Percentiles rank a stretch among this genome's conserved stretches.
Evolutionary conservation across 2,329 filamentous ascomycete species (phyloP).

Genomic region (Diaporthe citri): DNA sequence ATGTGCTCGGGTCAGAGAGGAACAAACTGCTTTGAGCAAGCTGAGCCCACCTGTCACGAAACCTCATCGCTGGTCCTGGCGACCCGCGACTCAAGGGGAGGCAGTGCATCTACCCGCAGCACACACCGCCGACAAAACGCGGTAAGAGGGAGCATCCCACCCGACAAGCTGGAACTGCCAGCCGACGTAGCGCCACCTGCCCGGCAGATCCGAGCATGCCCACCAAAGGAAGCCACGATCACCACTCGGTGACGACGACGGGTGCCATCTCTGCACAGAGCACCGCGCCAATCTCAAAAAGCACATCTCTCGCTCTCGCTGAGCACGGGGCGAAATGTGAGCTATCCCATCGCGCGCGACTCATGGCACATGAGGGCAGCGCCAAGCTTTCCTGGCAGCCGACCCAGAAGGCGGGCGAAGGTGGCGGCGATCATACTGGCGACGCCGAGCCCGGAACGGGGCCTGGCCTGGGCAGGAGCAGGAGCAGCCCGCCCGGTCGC

Average conservation of each 20-base stretch:
- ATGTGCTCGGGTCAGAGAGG: not conserved
- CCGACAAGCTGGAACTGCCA: not conserved
- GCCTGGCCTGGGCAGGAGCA: not conserved
- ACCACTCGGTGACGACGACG: not conserved
- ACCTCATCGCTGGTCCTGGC: not conserved
- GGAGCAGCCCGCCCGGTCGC: no score
- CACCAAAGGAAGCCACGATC: not conserved
- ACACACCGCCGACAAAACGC: not conserved
- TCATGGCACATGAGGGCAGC: not conserved
- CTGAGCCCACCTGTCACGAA: not conserved
- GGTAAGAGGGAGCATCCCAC: not conserved
- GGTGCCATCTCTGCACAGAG: not conserved
- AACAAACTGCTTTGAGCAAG: not conserved
- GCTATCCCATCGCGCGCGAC: not conserved
- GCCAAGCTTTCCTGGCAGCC: slow-evolving; percentile 23
- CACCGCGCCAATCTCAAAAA: not conserved
- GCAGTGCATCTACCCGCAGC: slow-evolving; percentile 4
- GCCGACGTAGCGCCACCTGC: not conserved
- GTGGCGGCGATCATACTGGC: slow-evolving; percentile 11
- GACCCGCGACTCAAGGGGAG: slow-evolving; percentile 2
- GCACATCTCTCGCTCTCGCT: not conserved
- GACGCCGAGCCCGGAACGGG: slow-evolving; percentile 22
- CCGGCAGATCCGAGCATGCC: not conserved
- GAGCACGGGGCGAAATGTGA: not conserved
- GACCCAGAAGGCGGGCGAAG: not conserved